Evolutionary conservation across 1,139 yeast genomes (phyloP), one percentile per base, ranked within the genome.

Genomic region (Pichia sp.): DNA sequence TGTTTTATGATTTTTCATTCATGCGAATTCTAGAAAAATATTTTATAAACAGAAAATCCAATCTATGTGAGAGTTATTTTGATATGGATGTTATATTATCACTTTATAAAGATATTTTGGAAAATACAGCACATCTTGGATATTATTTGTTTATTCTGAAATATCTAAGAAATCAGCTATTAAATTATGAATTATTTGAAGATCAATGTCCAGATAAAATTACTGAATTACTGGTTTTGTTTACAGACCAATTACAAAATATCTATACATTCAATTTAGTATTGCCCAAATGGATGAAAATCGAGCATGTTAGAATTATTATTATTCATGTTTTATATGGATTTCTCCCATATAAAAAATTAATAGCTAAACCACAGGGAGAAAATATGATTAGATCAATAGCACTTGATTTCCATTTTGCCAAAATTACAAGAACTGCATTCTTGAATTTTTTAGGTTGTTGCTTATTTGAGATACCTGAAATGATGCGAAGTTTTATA

Each of bases 81-180:
- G 30, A 43, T 30, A 9, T 33, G 12, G 29, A 38, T 9, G 23
- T 22, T 3, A 9, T 48, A 8, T 20, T 83, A 8, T 61, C 69
- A 3, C 53, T 78, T 12, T 76, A 81, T 2, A 61, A 75, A 20
- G 64, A 66, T 12, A 67, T 82, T 0, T 61, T 83, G 56, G 73
- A 71, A n/a, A 66, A 69, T 12, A 82, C 81, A 35, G 67, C 75
- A 24, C 73, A 76, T 47, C 85, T 92, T 90, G 92, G 83, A 50
- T 62, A 80, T 1, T 86, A 80, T 57, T 78, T 89, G 0, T 82
- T 71, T 56, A 63, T 80, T 1, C 69, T 85, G 70, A 78, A 84
- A 0, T 89, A 83, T 60, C 70, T 84, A 47, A 80, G 87, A 53
- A 75, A 86, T 0, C 96, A 87, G 58, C 59, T 87, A 31, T 70